phyloP scores from a whole-genome alignment of 257 asterid genomes.

The Solanum sejunctum region DNA sequence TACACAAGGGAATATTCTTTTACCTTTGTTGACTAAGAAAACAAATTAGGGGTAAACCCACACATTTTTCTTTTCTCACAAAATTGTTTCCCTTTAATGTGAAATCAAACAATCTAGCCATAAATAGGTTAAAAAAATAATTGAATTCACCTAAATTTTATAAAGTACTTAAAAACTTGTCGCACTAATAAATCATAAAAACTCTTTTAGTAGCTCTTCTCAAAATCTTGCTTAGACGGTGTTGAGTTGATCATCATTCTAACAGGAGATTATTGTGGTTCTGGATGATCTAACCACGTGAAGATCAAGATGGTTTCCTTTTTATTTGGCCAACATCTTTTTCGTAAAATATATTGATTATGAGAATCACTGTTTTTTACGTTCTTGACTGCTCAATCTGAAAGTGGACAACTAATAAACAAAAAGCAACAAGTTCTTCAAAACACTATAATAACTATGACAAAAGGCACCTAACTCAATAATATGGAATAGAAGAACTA shows the following conservation, averaged over 20 bases:
- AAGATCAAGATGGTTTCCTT: not conserved
- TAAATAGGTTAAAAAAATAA: no score
- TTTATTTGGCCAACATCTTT: no score
- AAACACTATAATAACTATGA: not conserved
- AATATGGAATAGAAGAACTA: not conserved
- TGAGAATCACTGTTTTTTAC: no score
- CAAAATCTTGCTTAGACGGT: not conserved
- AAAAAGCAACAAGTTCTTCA: not conserved
- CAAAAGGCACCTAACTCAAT: not conserved
- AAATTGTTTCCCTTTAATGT: no score
- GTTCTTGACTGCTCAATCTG: not conserved
- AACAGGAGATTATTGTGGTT: not conserved
- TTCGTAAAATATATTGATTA: no score
- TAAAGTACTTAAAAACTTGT: no score
- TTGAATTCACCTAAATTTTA: no score
- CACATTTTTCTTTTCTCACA: not conserved
- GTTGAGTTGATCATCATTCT: not conserved
- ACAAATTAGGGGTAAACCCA: no score
- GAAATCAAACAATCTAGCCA: not conserved
- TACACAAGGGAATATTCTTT: no score
- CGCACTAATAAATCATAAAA: not conserved
- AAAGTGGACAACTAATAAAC: not conserved
- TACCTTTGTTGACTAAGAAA: no score
- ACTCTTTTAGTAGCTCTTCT: not conserved
- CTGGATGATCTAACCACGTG: not conserved